These are phyloP conservation scores for Lobosporangium transversale DNA, from an alignment of 192 early-diverging fungal genomes.

Conservation along the genomic window DNA sequence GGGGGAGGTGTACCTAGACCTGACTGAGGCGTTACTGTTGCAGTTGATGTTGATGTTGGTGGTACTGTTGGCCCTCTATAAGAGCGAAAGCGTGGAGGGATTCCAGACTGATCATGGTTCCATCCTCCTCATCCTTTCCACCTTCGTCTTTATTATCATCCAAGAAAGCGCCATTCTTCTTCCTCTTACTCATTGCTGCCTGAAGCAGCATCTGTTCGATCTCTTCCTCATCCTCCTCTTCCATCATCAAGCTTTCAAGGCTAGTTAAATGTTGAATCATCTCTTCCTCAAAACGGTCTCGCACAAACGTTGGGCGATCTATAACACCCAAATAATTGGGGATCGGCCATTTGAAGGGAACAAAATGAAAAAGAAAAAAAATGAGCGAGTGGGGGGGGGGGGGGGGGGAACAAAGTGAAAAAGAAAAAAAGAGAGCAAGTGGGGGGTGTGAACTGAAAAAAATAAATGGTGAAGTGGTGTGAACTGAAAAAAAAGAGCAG, in stretches of 20 bases:
- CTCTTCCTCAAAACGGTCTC: constrained; percentile 44
- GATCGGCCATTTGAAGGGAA: constrained; percentile 41
- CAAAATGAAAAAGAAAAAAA: too few species aligned
- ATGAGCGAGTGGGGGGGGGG: too few species aligned
- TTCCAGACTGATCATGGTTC: not conserved
- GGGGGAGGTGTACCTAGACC: constrained; percentile 24
- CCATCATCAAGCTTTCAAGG: constrained; percentile 35
- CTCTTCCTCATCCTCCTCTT: constrained; percentile 29
- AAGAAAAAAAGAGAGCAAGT: too few species aligned
- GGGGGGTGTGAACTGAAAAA: too few species aligned
- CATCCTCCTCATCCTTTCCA: too few species aligned
- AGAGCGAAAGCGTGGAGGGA: constrained; percentile 19
- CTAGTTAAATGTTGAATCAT: constrained; percentile 45
- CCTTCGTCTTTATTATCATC: constrained; percentile 16
- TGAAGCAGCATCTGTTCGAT: constrained; percentile 12
- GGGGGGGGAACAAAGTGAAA: too few species aligned
- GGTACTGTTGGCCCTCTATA: not conserved
- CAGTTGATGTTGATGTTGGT: not conserved
- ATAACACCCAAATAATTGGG: constrained; percentile 25
- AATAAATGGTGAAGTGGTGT: too few species aligned
- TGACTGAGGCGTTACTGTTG: not conserved
- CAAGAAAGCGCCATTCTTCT: not conserved
- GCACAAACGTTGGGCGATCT: constrained; percentile 26
- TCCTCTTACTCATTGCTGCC: not conserved
- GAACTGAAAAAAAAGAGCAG: too few species aligned